These are phyloP conservation scores for Fusarium verticillioides DNA, from an alignment of 2,329 filamentous ascomycete species.

Conservation along the genomic window DNA sequence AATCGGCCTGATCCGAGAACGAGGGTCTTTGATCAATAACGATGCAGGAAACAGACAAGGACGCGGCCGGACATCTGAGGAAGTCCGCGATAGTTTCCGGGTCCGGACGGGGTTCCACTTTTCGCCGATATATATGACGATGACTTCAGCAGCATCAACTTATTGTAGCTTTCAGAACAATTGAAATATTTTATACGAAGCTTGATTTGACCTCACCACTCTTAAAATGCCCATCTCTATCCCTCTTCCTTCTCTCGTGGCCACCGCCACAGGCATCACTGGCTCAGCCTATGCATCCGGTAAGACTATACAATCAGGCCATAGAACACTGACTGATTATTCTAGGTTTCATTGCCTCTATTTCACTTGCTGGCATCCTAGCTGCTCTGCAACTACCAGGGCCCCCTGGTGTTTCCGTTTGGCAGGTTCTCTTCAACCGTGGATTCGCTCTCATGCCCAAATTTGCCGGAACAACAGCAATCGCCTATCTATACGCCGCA, in stretches of 20 bases:
- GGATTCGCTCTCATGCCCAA: slow-evolving; percentile 53
- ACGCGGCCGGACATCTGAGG: slow-evolving; percentile 32
- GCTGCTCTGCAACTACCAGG: slow-evolving; percentile 41
- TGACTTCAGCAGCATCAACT: not conserved
- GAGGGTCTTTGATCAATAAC: not conserved
- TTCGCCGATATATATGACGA: slow-evolving; percentile 3
- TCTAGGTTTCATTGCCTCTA: slow-evolving; percentile 50
- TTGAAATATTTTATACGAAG: not conserved
- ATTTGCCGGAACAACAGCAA: slow-evolving; percentile 47
- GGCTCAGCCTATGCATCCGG: slow-evolving; percentile 54
- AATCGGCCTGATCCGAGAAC: slow-evolving; percentile 14
- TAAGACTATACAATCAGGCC: slow-evolving; percentile 15
- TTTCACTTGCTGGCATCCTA: slow-evolving; percentile 52
- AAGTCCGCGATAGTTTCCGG: slow-evolving; percentile 37
- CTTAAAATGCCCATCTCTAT: slow-evolving; percentile 29
- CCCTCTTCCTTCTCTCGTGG: slow-evolving; percentile 47
- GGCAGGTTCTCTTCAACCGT: slow-evolving; percentile 52
- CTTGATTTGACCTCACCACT: rapidly evolving
- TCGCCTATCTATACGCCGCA: slow-evolving; percentile 51
- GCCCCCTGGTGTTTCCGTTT: slow-evolving; percentile 49
- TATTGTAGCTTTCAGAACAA: not conserved
- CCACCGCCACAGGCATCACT: slow-evolving; percentile 52
- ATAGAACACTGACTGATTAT: not conserved
- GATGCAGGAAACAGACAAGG: slow-evolving; percentile 5
- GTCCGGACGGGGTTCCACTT: slow-evolving; percentile 32